A percentile compares a stretch with the other conserved stretches of the same genome.
Conservation (phyloP, 2,329 filamentous ascomycete species). For the Mariannaea elegans region DNA sequence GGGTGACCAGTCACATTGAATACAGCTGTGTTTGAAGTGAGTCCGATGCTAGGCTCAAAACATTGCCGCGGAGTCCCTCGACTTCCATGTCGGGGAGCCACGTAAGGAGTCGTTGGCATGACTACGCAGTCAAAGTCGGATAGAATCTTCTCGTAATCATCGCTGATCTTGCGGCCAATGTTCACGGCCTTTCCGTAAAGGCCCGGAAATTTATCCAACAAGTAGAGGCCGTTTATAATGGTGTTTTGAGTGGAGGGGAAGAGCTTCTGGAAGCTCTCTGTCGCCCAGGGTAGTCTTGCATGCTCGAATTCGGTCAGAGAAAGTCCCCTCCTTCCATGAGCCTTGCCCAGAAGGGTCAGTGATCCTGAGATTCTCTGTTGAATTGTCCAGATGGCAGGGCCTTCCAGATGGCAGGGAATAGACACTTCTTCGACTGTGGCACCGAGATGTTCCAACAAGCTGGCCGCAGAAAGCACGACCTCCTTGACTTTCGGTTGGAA, state of each 20-base stretch:
- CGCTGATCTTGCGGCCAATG: constrained; percentile 55
- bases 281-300: constrained; percentile 55
- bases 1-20: constrained; percentile 68
- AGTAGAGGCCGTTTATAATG: constrained; percentile 60
- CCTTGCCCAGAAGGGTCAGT: constrained; percentile 52
- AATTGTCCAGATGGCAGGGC: constrained; percentile 61
- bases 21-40: constrained; percentile 64
- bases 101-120: constrained; percentile 59
- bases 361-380: constrained; percentile 55
- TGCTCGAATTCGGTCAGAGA: constrained; percentile 60
- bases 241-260: constrained; percentile 64
- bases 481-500: constrained; percentile 51
- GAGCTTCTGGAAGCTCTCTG: constrained; percentile 59
- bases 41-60: constrained; percentile 60
- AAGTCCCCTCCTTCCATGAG: constrained; percentile 57
- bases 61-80: constrained; percentile 52
- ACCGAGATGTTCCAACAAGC: constrained; percentile 54
- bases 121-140: constrained; percentile 54
- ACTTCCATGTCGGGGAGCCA: constrained; percentile 54
- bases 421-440: constrained; percentile 60
- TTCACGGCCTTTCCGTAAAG: constrained; percentile 61
- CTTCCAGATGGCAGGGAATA: constrained; percentile 57
- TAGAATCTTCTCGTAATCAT: constrained; percentile 54
- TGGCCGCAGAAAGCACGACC: constrained; percentile 52
- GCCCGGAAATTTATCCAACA: constrained; percentile 53